Base-by-base conservation (phyloP, 1,139 yeast genomes). In the Geotrichum restrictum region DNA sequence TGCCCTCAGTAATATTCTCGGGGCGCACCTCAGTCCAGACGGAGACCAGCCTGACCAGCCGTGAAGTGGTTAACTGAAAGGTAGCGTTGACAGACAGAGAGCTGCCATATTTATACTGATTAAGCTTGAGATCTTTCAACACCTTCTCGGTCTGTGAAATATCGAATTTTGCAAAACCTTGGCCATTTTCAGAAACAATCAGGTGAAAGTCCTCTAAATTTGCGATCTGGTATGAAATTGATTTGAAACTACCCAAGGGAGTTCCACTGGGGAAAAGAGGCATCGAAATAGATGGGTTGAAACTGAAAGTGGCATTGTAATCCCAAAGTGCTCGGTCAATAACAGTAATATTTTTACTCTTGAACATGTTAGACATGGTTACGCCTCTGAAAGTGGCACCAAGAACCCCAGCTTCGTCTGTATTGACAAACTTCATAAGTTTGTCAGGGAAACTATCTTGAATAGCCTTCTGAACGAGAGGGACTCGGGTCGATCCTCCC, bases 401-500 rank as follows among this genome's bases (percentile, higher is more conserved):
- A 63, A 88, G 75, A 13, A 89, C 96, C 55, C 88, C 89, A 56
- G 97, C 83, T 70, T 93, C 99, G 70, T 93, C 99, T 0, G 98
- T 94, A 68, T 93, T 93, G 48, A 94, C 95, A 53, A 85, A 88
- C 67, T 85, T 89, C n/a, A 96, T 78, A 48, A 94, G 74, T 42
- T 64, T 64, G n/a, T 56, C 58, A 14, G 46, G 45, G 8, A 59
- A 60, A 52, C 75, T 73, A 1, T 79, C 82, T 19, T 62, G 59
- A 45, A 85, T 74, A 3, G 77, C 68, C 4, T 71, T 63, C 68
- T 88, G 95, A 50, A 93, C 84, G 63, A 86, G 79, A 16, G 98
- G 98, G 29, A 89, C 87, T 67, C 99, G 82, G 10, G 94, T 82
- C 0, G 96, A 81, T 0, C 98, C 99, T 58, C 99, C 99, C 52